Percentiles rank a stretch among this genome's conserved stretches.
phyloP scores from a whole-genome alignment of 768 basidiomycete species.

The Mycena haematopus region DNA sequence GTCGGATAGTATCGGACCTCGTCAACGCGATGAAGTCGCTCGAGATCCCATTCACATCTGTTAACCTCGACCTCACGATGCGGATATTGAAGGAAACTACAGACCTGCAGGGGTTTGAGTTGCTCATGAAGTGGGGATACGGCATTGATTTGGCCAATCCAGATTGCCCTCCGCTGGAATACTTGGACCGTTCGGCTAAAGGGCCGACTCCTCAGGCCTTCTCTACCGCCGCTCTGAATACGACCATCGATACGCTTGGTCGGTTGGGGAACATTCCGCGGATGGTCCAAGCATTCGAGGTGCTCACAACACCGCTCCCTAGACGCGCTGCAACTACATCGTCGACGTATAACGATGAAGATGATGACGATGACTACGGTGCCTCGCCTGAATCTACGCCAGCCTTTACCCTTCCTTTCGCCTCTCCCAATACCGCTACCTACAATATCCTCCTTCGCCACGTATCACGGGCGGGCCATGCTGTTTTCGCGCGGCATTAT shows the following conservation, averaged over 20 bases:
- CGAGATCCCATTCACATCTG: slow-evolving; percentile 57
- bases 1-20: slow-evolving; percentile 54
- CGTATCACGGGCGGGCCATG: slow-evolving; percentile 53
- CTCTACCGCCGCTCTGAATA: slow-evolving; percentile 73
- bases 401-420: slow-evolving; percentile 48
- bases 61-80: slow-evolving; percentile 69
- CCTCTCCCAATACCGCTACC: slow-evolving; percentile 69
- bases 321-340: slow-evolving; percentile 52
- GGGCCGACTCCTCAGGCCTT: slow-evolving; percentile 50
- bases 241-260: slow-evolving; percentile 74
- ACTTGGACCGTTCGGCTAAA: slow-evolving; percentile 27
- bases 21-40: slow-evolving; percentile 62
- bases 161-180: slow-evolving; percentile 66
- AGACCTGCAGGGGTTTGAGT: slow-evolving; percentile 61
- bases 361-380: slow-evolving; percentile 67
- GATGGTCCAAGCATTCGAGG: slow-evolving; percentile 79
- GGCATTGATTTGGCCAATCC: slow-evolving; percentile 80
- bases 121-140: slow-evolving; percentile 71
- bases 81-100: slow-evolving; percentile 73
- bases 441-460: slow-evolving; percentile 68
- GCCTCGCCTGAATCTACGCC: slow-evolving; percentile 44
- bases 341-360: slow-evolving; percentile 64
- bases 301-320: slow-evolving; percentile 76
- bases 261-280: slow-evolving; percentile 63
- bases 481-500: slow-evolving; percentile 70